Evolutionary conservation across 2,329 filamentous ascomycete genomes (phyloP), one percentile per base, ranked within the genome.

Genomic region (Fusarium mangiferae): DNA sequence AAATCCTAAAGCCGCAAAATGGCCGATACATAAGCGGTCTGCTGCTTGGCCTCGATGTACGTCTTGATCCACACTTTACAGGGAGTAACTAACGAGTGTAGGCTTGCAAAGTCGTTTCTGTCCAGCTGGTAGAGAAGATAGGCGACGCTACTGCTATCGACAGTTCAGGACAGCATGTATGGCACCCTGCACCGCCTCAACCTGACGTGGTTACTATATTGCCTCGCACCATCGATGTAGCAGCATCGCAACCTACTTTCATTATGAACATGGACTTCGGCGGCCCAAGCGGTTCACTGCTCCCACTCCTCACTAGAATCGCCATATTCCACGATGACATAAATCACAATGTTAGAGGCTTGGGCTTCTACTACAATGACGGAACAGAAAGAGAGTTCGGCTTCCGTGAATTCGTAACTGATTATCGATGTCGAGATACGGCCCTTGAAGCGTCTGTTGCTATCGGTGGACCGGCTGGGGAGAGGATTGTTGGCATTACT

Each of bases 191-290:
- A 6, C 15, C 48, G 3, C 61, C 61, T 14, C 24, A 42, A 18
- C 8, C 17, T 4, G 17, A 18, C 7, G 8, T 46, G 8, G 22
- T 7, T 4, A n/a, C 14, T 6, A 6, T 26, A 5, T 12, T 15
- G 2, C 22, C 26, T 24, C 24, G 3, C 7, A 26, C n/a, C 2
- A 4, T 22, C 9, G 11, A 33, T 15, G 1, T 1, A 3, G 2
- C 14, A 13, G 1, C 15, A 33, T 3, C 8, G 3, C 13, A 54
- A 10, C 41, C 49, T 4, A 12, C 17, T 3, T 70, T 70, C 17
- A 24, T 48, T 0, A 17, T 71, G 10, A 44, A 71, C n/a, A 71
- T 70, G 66, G 33, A 66, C n/a, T 62, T 71, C 42, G 68, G 68
- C 1, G 61, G 68, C 4, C 24, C 26, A 1, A 28, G 33, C 3